Conservation (phyloP, 805 yeast genomes). For the Yamadazyma sp. region DNA sequence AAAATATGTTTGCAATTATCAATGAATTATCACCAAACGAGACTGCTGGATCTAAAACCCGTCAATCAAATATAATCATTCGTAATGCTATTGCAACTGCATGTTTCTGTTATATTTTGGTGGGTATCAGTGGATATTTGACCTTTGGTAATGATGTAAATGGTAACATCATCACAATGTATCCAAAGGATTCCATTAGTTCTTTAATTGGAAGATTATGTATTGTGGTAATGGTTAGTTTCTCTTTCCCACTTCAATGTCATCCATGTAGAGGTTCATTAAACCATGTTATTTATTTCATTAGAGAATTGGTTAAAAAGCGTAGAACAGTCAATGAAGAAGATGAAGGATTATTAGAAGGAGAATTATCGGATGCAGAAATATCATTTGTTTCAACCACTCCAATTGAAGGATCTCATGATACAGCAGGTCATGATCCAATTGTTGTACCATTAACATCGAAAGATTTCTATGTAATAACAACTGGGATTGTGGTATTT, state of each 20-base stretch:
- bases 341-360: conserved; percentile 11
- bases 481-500: conserved; percentile 41
- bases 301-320: conserved; percentile 6
- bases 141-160: conserved; percentile 64
- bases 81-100: conserved; percentile 56
- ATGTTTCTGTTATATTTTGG: conserved; percentile 53
- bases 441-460: conserved; percentile 48
- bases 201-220: conserved; percentile 57
- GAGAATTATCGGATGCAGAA: conserved; percentile 15
- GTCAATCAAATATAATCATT: conserved; percentile 49
- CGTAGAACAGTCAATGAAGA: conserved; percentile 5
- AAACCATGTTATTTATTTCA: conserved; percentile 49
- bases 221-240: conserved; percentile 67
- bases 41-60: conserved; percentile 38
- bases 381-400: conserved; percentile 42
- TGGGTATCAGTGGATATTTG: conserved; percentile 68
- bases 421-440: conserved; percentile 46
- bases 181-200: conserved; percentile 48
- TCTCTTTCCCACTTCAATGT: conserved; percentile 75
- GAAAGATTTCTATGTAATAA: conserved; percentile 46
- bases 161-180: conserved; percentile 71
- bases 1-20: conserved; percentile 73
- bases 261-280: conserved; percentile 77
- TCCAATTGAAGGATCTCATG: conserved; percentile 46
- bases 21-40: conserved; percentile 55